Percentiles rank a stretch among this genome's conserved stretches.
phyloP scores from a whole-genome alignment of 352 stramenopile genomes.

The Thraustotheca clavata region DNA sequence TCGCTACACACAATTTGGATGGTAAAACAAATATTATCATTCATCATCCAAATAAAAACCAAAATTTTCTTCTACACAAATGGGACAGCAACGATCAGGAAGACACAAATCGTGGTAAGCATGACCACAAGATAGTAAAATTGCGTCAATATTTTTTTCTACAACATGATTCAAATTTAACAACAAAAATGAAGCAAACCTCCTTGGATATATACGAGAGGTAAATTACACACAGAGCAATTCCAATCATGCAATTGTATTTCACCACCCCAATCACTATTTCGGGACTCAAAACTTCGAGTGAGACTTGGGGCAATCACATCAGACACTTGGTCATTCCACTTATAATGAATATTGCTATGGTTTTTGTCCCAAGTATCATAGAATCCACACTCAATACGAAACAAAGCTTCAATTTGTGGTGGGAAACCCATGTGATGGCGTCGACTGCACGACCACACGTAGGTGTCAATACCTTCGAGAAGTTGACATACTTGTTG shows the following conservation, averaged over 20 bases:
- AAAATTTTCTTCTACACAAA: constrained; percentile 50
- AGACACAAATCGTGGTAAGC: constrained; percentile 65
- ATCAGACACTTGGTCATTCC: background rate
- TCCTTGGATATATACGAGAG: constrained; percentile 71
- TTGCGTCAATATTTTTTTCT: constrained; percentile 68
- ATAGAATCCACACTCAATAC: constrained; percentile 38
- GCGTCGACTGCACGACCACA: constrained; percentile 63
- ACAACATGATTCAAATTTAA: constrained; percentile 4
- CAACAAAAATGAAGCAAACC: constrained; percentile 30
- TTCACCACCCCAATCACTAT: constrained; percentile 81
- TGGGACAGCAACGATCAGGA: constrained; percentile 47
- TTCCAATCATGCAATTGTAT: constrained; percentile 76
- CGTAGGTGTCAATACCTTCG: constrained; percentile 71
- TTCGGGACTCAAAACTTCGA: constrained; percentile 68
- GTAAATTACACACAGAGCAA: constrained; percentile 61
- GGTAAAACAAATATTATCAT: background rate
- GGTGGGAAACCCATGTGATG: constrained; percentile 55
- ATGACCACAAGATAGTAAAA: constrained; percentile 69
- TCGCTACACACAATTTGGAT: background rate
- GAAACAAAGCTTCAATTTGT: constrained; percentile 54
- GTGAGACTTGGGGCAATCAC: background rate
- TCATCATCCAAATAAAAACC: background rate
- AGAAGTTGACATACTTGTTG: constrained; percentile 61
- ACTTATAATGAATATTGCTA: background rate
- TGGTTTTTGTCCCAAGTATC: background rate